Conservation (phyloP, 306 rosid species). For the Vicia sativa region DNA sequence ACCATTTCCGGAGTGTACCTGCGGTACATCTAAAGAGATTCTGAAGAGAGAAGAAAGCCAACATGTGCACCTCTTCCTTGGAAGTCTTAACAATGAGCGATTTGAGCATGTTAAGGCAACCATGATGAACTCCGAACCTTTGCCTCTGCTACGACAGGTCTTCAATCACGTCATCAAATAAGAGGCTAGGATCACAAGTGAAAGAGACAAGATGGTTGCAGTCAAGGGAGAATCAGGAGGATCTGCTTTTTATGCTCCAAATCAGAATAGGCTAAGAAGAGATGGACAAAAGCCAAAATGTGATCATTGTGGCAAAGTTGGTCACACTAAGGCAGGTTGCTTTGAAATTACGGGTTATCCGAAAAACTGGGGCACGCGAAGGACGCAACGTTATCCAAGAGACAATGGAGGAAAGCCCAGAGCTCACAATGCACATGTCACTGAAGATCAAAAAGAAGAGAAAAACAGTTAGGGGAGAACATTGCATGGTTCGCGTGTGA, state of each 20-base stretch:
- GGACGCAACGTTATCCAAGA: too few species aligned
- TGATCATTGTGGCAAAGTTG: too few species aligned
- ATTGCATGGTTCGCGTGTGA: background rate
- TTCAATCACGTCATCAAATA: background rate
- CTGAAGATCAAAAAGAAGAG: background rate
- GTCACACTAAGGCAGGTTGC: too few species aligned
- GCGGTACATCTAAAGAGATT: constrained; percentile 1
- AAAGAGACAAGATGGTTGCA: background rate
- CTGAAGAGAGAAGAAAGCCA: background rate
- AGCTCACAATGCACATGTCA: too few species aligned
- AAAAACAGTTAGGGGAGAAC: background rate
- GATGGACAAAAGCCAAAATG: too few species aligned
- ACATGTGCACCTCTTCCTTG: background rate
- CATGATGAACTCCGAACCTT: background rate
- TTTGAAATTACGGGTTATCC: too few species aligned
- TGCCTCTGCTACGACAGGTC: background rate
- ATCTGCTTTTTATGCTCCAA: background rate
- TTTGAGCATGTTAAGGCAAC: too few species aligned
- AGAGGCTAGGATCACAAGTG: background rate
- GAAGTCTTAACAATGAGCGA: background rate
- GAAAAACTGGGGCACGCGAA: too few species aligned
- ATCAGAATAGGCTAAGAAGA: background rate
- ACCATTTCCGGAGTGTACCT: background rate
- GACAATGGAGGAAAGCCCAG: too few species aligned
- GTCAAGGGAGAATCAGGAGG: background rate